Conservation (phyloP, 768 basidiomycete species). For the Mycena pura region DNA sequence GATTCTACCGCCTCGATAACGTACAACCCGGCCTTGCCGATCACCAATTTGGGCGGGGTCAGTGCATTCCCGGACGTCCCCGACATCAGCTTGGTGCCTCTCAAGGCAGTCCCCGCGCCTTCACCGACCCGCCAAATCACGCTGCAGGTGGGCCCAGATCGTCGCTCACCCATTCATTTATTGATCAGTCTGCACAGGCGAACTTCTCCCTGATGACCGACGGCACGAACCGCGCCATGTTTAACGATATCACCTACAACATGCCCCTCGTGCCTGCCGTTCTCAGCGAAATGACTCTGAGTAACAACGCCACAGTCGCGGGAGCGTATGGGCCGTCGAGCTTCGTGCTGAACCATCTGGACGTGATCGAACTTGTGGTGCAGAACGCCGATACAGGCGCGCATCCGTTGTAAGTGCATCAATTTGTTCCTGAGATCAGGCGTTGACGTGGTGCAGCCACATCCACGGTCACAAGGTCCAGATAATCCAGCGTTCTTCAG, state of each 20-base stretch:
- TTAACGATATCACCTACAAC: conserved; percentile 74
- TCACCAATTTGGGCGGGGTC: conserved; percentile 60
- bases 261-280: conserved; percentile 74
- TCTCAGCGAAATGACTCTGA: conserved; percentile 79
- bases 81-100: conserved; percentile 75
- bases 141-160: conserved; percentile 53
- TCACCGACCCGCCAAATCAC: conserved; percentile 62
- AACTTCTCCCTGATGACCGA: conserved; percentile 70
- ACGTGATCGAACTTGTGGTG: conserved; percentile 78
- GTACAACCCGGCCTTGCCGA: conserved; percentile 59
- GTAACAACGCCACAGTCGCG: conserved; percentile 65
- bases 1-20: conserved; percentile 86
- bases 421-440: not conserved
- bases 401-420: conserved; percentile 78
- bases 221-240: conserved; percentile 81
- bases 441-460: conserved; percentile 59
- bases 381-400: conserved; percentile 74
- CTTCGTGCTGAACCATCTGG: conserved; percentile 74
- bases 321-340: conserved; percentile 81
- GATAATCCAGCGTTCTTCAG: conserved; percentile 71
- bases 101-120: conserved; percentile 51
- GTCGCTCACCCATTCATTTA: not conserved
- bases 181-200: not conserved
- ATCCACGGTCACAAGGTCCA: conserved; percentile 89
- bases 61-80: conserved; percentile 65